These are phyloP conservation scores for Scheffersomyces titani DNA, from an alignment of 1,139 yeast genomes.

Conservation along the genomic window DNA sequence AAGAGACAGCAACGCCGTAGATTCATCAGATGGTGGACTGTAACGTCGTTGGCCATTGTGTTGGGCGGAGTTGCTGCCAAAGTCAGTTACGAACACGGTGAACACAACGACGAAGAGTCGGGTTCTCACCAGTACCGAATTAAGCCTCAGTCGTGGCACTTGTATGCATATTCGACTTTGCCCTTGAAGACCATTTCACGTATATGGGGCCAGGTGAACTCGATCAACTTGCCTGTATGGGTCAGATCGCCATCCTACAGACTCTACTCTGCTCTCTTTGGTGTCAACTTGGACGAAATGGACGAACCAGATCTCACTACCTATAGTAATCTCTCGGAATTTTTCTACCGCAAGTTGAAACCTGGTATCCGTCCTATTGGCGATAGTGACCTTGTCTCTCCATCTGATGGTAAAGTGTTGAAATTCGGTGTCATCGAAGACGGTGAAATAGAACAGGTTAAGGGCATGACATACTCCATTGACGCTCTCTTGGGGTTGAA, in stretches of 20 bases:
- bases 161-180: slow-evolving; percentile 84
- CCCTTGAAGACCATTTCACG: slow-evolving; percentile 92
- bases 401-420: slow-evolving; percentile 90
- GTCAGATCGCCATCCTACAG: slow-evolving; percentile 79
- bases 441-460: slow-evolving; percentile 94
- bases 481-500: slow-evolving; percentile 83
- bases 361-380: slow-evolving; percentile 83
- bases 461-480: slow-evolving; percentile 91
- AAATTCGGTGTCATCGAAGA: slow-evolving; percentile 81
- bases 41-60: slow-evolving; percentile 63
- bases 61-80: slow-evolving; percentile 67
- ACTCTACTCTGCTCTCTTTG: slow-evolving; percentile 78
- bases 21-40: slow-evolving; percentile 68
- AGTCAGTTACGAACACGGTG: slow-evolving; percentile 42
- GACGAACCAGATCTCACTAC: slow-evolving; percentile 75
- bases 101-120: slow-evolving; percentile 30
- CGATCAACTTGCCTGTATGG: slow-evolving; percentile 84
- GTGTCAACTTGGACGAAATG: slow-evolving; percentile 88
- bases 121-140: slow-evolving; percentile 43
- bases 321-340: slow-evolving; percentile 82
- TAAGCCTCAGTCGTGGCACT: slow-evolving; percentile 79
- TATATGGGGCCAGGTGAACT: slow-evolving; percentile 91
- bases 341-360: slow-evolving; percentile 80
- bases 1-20: slow-evolving; percentile 48
- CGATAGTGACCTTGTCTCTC: slow-evolving; percentile 72